Base-by-base conservation (phyloP, 768 basidiomycete species). In the Mycena crocata region DNA sequence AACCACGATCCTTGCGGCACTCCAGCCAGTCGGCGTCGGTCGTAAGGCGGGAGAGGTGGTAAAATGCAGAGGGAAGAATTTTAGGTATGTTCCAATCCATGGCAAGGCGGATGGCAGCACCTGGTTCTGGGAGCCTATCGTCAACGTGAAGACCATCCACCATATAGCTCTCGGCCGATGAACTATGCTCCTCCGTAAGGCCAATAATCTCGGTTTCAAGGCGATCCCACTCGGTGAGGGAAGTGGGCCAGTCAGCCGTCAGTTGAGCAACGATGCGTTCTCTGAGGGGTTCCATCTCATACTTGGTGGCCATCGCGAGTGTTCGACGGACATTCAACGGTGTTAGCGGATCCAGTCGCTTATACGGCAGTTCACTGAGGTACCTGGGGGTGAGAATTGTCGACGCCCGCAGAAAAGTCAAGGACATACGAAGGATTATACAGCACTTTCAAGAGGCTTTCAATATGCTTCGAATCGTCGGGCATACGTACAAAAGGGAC, bases 221-320 rank as follows among this genome's bases (percentile, higher is more conserved):
- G 4, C 60, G 35, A 44, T 75, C 71, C 77, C 77, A 75, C 45
- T 74, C 73, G 23, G 62, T 39, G 26, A 75, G 70, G 19, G 71
- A 63, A 8, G 32, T 49, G 26, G 80, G 80, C 80, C 80, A 81
- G 69, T 80, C 78, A 19, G 77, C 77, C 57, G 75, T 72, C 61
- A 80, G 64, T 62, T 74, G 73, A 50, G 74, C 64, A 58, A 77
- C 70, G 65, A 81, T 73, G 30, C 78, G 75, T 13, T 73, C 62
- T 26, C 76, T 72, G 23, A 81, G 71, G 19, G 75, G 63, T 45
- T 78, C 77, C 71, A 77, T 76, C 52, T 79, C 75, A 71, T 81
- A 81, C 61, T 81, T 81, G 64, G 70, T 76, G 15, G 79, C 75
- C 57, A 80, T 73, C 63, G 75, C 73, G 50, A 81, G 74, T 19